A percentile compares a stretch with the other conserved stretches of the same genome.
These are phyloP conservation scores for Cordyceps militaris DNA, from an alignment of 2,329 filamentous ascomycete genomes.

Conservation along the genomic window DNA sequence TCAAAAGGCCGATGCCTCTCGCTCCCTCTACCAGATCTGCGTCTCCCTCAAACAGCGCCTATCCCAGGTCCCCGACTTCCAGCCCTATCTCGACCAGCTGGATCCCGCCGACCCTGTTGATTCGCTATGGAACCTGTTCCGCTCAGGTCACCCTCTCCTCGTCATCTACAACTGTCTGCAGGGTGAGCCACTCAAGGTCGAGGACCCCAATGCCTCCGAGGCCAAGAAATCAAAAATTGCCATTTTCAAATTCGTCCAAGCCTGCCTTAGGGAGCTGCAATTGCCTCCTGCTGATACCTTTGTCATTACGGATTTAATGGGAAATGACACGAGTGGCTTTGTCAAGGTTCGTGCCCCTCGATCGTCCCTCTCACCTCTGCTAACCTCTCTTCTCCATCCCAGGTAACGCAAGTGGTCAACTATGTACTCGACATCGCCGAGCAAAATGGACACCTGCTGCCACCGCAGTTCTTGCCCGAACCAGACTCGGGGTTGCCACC, in stretches of 20 bases:
- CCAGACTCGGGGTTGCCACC: conserved; percentile 37
- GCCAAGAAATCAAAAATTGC: conserved; percentile 78
- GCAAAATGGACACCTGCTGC: conserved; percentile 63
- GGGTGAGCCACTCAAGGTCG: conserved; percentile 58
- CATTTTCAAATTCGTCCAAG: conserved; percentile 87
- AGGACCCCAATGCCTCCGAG: conserved; percentile 54
- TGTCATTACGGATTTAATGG: conserved; percentile 84
- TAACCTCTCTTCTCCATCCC: not conserved
- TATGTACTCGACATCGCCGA: conserved; percentile 82
- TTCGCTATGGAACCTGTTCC: conserved; percentile 80
- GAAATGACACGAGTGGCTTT: conserved; percentile 92
- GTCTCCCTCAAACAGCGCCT: conserved; percentile 76
- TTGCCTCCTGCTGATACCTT: conserved; percentile 80
- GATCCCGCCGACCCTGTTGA: conserved; percentile 72
- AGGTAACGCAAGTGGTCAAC: conserved; percentile 85
- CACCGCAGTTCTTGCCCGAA: conserved; percentile 51
- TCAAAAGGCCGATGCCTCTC: conserved; percentile 83
- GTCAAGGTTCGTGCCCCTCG: conserved; percentile 60
- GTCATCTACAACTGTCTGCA: conserved; percentile 81
- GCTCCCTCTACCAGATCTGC: conserved; percentile 93
- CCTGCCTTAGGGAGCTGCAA: conserved; percentile 74
- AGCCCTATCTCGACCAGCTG: conserved; percentile 65
- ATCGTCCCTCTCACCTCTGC: not conserved
- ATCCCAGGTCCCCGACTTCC: conserved; percentile 76
- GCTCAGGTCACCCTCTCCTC: conserved; percentile 76